Evolutionary conservation across 2,329 filamentous ascomycete species (phyloP).

Genomic region (Aaosphaeria pasadenensis): DNA sequence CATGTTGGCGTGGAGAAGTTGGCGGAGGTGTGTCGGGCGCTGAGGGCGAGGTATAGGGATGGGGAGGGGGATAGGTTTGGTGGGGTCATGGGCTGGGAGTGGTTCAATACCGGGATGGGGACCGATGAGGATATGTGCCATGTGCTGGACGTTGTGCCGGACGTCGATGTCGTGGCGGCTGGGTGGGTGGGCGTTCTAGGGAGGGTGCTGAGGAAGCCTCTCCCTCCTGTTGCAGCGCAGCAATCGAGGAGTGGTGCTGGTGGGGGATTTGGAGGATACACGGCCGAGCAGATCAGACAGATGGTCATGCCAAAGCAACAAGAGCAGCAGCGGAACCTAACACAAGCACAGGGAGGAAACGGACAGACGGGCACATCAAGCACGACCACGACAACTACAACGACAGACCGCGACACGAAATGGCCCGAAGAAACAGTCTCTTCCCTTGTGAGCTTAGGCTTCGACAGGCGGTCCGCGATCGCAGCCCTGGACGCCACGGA

Average conservation of each 20-base stretch:
- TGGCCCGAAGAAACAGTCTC: slow-evolving; percentile 43
- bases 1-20: slow-evolving; percentile 58
- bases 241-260: too few species aligned
- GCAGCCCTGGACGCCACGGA: slow-evolving; percentile 47
- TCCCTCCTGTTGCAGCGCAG: slow-evolving; percentile 14
- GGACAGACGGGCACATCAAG: too few species aligned
- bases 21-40: slow-evolving; percentile 53
- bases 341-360: too few species aligned
- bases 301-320: slow-evolving; percentile 33
- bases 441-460: slow-evolving; percentile 45
- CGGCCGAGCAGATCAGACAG: slow-evolving; percentile 28
- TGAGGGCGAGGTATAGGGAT: slow-evolving; percentile 57
- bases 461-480: slow-evolving; percentile 45
- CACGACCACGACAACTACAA: too few species aligned
- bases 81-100: slow-evolving; percentile 94
- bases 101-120: slow-evolving; percentile 66
- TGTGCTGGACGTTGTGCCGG: slow-evolving; percentile 15
- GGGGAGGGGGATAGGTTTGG: slow-evolving; percentile 59
- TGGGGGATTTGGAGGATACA: slow-evolving; percentile 8
- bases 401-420: slow-evolving; percentile 7
- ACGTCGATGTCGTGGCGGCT: slow-evolving; percentile 25
- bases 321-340: slow-evolving; percentile 6
- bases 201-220: slow-evolving; percentile 30
- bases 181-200: slow-evolving; percentile 71
- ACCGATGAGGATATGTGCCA: slow-evolving; percentile 24